Percentiles rank a stretch among this genome's conserved stretches.
phyloP scores from a whole-genome alignment of 495 filamentous ascomycete genomes.

The Neurospora sp. region DNA sequence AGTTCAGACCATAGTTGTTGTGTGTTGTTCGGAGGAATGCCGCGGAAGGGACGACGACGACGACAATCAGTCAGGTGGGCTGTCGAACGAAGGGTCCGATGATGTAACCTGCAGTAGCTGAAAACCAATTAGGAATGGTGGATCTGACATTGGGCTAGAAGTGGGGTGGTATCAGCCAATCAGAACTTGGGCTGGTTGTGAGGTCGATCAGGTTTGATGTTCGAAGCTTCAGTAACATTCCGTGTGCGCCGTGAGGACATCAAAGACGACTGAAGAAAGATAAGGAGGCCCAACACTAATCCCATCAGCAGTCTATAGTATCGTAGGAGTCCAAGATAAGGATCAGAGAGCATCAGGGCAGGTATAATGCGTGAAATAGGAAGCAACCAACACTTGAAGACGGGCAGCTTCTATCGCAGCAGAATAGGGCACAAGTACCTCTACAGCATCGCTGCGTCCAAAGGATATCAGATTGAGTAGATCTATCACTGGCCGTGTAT shows the following conservation, averaged over 20 bases:
- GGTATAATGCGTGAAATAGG: not conserved
- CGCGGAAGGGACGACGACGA: not conserved
- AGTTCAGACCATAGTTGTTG: constrained; percentile 7
- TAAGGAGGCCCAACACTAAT: not conserved
- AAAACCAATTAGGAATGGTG: not conserved
- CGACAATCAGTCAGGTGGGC: not conserved
- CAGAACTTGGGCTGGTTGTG: not conserved
- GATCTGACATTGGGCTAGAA: not conserved
- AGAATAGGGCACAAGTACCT: not conserved
- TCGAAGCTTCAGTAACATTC: not conserved
- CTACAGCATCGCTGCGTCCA: not conserved
- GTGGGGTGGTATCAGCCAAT: not conserved
- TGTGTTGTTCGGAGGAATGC: not conserved
- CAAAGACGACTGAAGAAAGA: not conserved
- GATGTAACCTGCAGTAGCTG: constrained; percentile 14
- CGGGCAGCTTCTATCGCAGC: not conserved
- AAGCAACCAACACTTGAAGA: not conserved
- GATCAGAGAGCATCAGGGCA: not conserved
- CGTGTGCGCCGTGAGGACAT: not conserved
- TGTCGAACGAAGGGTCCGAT: constrained; percentile 4
- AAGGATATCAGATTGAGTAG: not conserved
- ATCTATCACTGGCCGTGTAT: not conserved
- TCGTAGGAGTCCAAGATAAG: no score
- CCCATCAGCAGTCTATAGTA: not conserved
- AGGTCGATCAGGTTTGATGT: not conserved